These are phyloP conservation scores for Backusella macrospora DNA, from an alignment of 192 early-diverging fungal genomes.

Conservation along the genomic window DNA sequence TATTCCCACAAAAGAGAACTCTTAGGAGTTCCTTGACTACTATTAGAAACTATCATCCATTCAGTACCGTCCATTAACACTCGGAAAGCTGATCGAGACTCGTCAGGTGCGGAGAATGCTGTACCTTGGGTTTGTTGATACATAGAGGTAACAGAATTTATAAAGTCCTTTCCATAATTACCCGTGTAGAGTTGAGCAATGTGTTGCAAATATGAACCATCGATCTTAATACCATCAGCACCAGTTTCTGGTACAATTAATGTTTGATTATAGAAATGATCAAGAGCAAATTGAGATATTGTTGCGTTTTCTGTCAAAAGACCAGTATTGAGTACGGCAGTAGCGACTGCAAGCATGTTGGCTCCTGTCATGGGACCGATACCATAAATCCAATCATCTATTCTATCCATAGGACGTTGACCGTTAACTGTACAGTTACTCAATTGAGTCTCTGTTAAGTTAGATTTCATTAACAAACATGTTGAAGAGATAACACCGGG, in stretches of 20 bases:
- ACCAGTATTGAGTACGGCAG: slow-evolving; percentile 9
- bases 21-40: not conserved
- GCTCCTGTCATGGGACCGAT: slow-evolving; percentile 31
- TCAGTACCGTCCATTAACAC: slow-evolving; percentile 29
- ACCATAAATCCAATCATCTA: slow-evolving; percentile 22
- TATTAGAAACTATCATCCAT: slow-evolving; percentile 29
- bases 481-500: slow-evolving; percentile 16
- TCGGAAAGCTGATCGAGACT: slow-evolving; percentile 16
- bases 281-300: slow-evolving; percentile 4
- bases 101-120: slow-evolving; percentile 9
- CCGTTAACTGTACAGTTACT: slow-evolving; percentile 19
- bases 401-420: slow-evolving; percentile 2
- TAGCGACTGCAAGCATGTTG: slow-evolving; percentile 30
- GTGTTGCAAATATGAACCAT: slow-evolving; percentile 38
- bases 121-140: slow-evolving; percentile 20
- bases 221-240: slow-evolving; percentile 29
- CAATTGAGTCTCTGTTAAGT: not conserved
- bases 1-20: slow-evolving; percentile 29
- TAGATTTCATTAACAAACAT: slow-evolving; percentile 25
- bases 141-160: slow-evolving; percentile 13
- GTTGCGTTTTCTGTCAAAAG: slow-evolving; percentile 30
- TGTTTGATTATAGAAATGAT: slow-evolving; percentile 23
- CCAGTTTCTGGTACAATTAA: not conserved
- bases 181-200: slow-evolving; percentile 26
- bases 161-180: slow-evolving; percentile 36